Base-by-base conservation (phyloP, 768 basidiomycete genomes). In the Boletus barrowsii region DNA sequence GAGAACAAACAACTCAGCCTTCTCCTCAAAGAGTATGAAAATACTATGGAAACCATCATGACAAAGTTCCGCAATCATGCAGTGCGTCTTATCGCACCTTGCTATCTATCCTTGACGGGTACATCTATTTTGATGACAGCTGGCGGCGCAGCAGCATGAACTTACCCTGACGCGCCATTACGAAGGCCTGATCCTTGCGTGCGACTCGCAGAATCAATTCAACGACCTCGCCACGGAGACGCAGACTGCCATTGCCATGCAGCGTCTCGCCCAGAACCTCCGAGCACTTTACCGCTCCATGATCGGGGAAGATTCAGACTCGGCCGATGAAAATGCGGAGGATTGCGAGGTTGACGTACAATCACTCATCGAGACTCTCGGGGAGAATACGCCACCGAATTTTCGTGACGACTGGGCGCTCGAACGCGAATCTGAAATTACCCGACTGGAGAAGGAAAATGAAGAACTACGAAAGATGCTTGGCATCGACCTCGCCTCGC, bases 21-120 rank as follows among this genome's bases (percentile, higher is more conserved):
- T 26, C 77, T 99, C 26, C 76, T 98, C 53, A 95, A 94, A 66
- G 97, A 99, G 70, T 96, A 98, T 68, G 95, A 98, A 69, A 77
- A 78, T 50, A 97, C 95, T 4, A 81, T 99, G 77, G 95, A 98
- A 63, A 94, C 86, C 29, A 90, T 98, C 67, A 98, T 99, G 97
- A 75, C 84, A 48, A 98, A 98, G 73, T 98, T 98, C 69, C 81
- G 95, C 55, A 87, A 86, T 54, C 88, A 98, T 66, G 86, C 92
- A 13, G 94, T 96, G 63, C 64, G 91, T 79, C 41, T 33, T 42
- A 33, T 39, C 41, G 11, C 39, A 14, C 15, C 11, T 30, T 24
- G 13, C 29, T 11, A 36, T 59, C n/a, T 42, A 53, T 53, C 40
- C 37, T 20, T 51, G 46, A 57, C 49, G 55, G 49, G 47, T 45